These are phyloP conservation scores for Elaeis oleifera DNA, from an alignment of 202 grass and related monocot species.

Conservation along the genomic window DNA sequence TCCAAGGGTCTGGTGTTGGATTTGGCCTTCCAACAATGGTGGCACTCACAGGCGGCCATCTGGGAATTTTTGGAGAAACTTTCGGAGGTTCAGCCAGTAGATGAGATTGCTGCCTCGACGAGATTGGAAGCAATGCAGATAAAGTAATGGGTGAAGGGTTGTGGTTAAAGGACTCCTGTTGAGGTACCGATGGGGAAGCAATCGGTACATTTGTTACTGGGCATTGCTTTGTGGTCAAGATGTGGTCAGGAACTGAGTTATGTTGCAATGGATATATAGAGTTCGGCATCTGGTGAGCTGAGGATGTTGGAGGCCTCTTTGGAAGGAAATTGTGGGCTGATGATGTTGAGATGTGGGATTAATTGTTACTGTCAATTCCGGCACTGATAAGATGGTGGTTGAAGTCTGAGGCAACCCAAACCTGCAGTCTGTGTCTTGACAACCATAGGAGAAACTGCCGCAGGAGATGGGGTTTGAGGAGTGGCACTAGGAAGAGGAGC, in stretches of 20 bases:
- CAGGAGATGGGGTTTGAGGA: conserved; percentile 30
- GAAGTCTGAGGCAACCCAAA: conserved; percentile 34
- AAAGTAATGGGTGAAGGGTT: too few species aligned
- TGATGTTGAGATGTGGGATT: conserved; percentile 17
- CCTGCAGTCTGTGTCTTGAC: conserved; percentile 24
- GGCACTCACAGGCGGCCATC: conserved; percentile 1
- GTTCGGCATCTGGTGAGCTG: conserved; percentile 28
- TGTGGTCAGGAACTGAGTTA: conserved; percentile 16
- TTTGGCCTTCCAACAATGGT: not conserved
- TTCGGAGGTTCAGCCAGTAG: not conserved
- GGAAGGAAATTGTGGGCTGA: conserved; percentile 20
- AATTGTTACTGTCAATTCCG: conserved; percentile 16
- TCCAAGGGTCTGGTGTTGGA: conserved; percentile 31
- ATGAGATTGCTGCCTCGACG: not conserved
- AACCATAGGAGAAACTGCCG: too few species aligned
- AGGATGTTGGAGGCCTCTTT: conserved; percentile 8
- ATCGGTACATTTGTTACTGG: conserved; percentile 31
- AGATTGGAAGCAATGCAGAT: not conserved
- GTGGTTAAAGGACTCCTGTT: too few species aligned
- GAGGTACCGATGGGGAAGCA: conserved; percentile 1
- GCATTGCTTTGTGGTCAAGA: conserved; percentile 27
- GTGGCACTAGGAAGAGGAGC: conserved; percentile 20
- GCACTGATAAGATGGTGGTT: conserved; percentile 16
- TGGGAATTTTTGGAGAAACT: not conserved
- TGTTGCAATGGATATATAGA: not conserved